Base-by-base conservation (phyloP, 306 rosid genomes). In the Cucumis melo region DNA sequence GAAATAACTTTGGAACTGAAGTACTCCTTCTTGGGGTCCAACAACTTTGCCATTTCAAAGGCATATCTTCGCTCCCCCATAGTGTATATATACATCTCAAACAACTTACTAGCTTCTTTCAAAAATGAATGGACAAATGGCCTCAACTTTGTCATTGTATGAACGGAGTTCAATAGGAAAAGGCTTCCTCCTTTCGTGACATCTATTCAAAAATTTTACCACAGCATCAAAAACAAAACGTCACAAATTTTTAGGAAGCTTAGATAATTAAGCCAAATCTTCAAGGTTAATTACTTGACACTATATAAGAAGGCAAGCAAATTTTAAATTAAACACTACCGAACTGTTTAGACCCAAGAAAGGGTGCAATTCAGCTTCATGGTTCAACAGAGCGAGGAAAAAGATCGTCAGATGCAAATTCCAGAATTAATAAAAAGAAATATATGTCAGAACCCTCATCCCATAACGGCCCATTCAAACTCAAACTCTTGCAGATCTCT, bases 21-120 rank as follows among this genome's bases (percentile, higher is more conserved):
- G 84, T 89, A 94, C 83, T 88, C 92, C 80, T 80, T 83, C 63
- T n/a, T 84, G 53, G 99, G 96, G 79, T 95, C 99, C 81, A 95
- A 91, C 79, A 95, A 77, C 84, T 86, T 87, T 19, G 97, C 96
- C 99, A 92, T 95, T 85, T 93, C 92, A 62, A 81, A 64, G 5
- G 99, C 99, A 81, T 92, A 90, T n/a, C 92, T 74, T 59, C 96
- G 87, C 62, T 94, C 99, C 54, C 99, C 96, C 98, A 90, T 92
- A 15, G 99, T 95, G 80, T 95, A 92, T 66, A 95, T 88, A 80
- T 92, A 90, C 92, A 92, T 81, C 65, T 95, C 99, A 48, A 89
- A 95, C 82, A 92, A 66, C 72, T 85, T 87, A 64, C 81, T 89
- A 46, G 91, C 96, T 79, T 92, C 98, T 83, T 89, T 89, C 39